Base-by-base conservation (phyloP, 805 yeast genomes). In the Limtongozyma cylindracea region DNA sequence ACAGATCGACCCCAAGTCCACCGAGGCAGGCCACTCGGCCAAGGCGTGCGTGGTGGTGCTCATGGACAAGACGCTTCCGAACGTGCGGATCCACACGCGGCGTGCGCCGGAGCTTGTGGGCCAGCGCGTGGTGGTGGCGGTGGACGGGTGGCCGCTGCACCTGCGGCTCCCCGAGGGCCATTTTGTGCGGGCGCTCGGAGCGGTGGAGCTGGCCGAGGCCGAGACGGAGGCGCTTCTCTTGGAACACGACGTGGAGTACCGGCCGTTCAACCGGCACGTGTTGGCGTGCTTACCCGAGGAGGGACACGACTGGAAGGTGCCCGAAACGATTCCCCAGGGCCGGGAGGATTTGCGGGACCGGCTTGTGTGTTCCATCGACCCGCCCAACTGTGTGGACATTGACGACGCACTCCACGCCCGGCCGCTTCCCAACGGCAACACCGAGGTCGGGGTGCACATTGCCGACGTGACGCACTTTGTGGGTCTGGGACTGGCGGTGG, bases 401-500 rank as follows among this genome's bases (percentile, higher is more conserved):
- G 99, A 88, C 51, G 94, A 88, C 51, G 98, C 99, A 1, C 53
- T 88, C 21, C 99, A 88, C 39, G 96, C 96, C 0, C 51, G 59
- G 29, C 40, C 41, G 24, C 55, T 88, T 22, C 80, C 92, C 2
- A 88, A 88, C 41, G 98, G 98, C 1, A 77, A 84, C 40, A 80
- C 62, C 53, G 93, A 88, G 42, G 92, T 88, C 25, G 99, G 99
- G 38, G 99, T 88, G 15, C 99, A 88, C 39, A 88, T 88, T 50
- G 99, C 99, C 7, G 99, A 88, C 47, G 99, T 88, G 15, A 77
- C 96, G 1, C 92, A 88, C 47, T 88, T 88, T 38, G 98, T 88
- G 20, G 78, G 80, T 44, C 71, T 98, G 0, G 72, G 69, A 29
- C 78, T 94, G 3, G 69, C 96, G 0, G 54, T 88, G 27, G 98